Conservation (phyloP, 108 stramenopile genomes). For the Licmophora abbreviata region DNA sequence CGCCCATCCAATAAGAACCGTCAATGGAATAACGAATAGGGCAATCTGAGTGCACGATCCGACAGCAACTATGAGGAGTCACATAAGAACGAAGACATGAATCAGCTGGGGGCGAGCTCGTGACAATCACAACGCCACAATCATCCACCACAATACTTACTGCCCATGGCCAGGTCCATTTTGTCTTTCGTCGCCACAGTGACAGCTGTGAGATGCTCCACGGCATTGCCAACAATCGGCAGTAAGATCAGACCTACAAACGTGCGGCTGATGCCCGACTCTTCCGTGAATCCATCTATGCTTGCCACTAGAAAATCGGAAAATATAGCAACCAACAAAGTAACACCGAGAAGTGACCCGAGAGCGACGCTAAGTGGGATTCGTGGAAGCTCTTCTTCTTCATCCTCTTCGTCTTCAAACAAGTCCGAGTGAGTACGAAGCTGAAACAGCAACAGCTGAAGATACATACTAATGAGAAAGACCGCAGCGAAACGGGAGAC, state of each 20-base stretch:
- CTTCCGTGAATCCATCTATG: constrained; percentile 78
- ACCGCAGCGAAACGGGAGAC: constrained; percentile 80
- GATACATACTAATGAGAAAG: constrained; percentile 86
- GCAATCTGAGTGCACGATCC: constrained; percentile 85
- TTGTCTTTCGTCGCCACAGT: constrained; percentile 92
- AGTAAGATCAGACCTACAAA: constrained; percentile 90
- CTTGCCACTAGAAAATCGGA: constrained; percentile 72
- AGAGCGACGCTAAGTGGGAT: constrained; percentile 70
- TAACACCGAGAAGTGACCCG: constrained; percentile 56
- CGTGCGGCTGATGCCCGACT: constrained; percentile 66
- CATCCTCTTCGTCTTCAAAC: constrained; percentile 59
- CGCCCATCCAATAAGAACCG: constrained; percentile 79
- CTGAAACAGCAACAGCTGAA: constrained; percentile 88
- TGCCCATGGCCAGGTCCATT: constrained; percentile 87
- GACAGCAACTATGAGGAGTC: constrained; percentile 51
- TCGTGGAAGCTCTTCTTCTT: constrained; percentile 37
- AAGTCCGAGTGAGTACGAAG: constrained; percentile 82
- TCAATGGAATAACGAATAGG: constrained; percentile 83
- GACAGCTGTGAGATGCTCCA: constrained; percentile 87
- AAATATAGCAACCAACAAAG: constrained; percentile 67
- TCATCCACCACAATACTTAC: constrained; percentile 17
- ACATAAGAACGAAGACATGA: constrained; percentile 6
- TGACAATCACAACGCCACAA: constrained; percentile 1
- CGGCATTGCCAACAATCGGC: constrained; percentile 92
- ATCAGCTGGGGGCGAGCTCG: background rate